Base-by-base conservation (phyloP, 306 rosid species). In the Ormosia emarginata region DNA sequence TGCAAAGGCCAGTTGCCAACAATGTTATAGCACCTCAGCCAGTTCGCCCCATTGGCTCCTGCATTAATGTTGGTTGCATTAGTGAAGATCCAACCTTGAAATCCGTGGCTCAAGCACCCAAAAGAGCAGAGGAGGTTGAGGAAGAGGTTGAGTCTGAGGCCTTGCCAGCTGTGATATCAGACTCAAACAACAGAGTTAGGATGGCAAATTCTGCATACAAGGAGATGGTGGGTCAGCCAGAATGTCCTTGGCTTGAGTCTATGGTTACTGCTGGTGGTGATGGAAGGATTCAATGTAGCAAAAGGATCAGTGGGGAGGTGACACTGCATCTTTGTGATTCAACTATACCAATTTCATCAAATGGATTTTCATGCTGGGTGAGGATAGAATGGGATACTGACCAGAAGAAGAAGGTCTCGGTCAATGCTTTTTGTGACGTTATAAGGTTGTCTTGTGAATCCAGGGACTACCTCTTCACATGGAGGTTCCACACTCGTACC, bases 191-290 rank as follows among this genome's bases (percentile, higher is more conserved):
- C 92, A 87, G 67, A 59, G 87, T 95, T 18, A 86, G 98, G 77
- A 82, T 95, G 89, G 97, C 82, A 1, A 95, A 95, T 85, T 91
- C 97, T 4, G 97, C 98, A 0, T 93, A 92, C 82, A 93, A 90
- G 82, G 93, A 92, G 81, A 81, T 95, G 93, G 92, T 95, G 70
- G 98, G 99, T 5, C 98, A 95, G 68, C 99, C 99, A 0, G 90
- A 88, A 56, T 95, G 98, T 56, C 53, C 88, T 0, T 95, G 99
- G 99, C 97, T 95, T 4, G 96, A 90, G 7, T 81, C 90, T 0
- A 89, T 89, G 91, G 87, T 79, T 39, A 67, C 65, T 14, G 13
- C 79, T 15, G 79, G 77, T 56, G 36, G 83, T 39, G 85, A 82
- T 17, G 90, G 90, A 32, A 69, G 69, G 32, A 50, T 50, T 17